A percentile compares a stretch with the other conserved stretches of the same genome.
phyloP scores from a whole-genome alignment of 176 grass and related monocot species.

The Musa schizocarpa region DNA sequence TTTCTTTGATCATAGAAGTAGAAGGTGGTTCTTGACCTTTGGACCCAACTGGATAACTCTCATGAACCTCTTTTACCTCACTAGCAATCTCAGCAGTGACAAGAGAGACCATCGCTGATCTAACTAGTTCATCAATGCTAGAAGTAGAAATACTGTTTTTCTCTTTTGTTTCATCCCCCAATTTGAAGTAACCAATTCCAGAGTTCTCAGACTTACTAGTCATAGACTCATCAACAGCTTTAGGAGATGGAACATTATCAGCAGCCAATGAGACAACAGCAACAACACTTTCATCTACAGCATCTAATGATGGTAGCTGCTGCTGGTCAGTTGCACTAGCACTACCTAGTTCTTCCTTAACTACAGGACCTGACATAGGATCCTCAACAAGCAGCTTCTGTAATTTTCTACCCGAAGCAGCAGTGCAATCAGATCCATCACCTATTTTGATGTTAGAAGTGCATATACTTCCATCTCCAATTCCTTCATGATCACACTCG shows the following conservation, averaged over 20 bases:
- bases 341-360: slow-evolving; percentile 23
- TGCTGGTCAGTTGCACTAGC: slow-evolving; percentile 24
- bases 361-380: slow-evolving; percentile 10
- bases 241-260: neutral
- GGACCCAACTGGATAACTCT: slow-evolving; percentile 29
- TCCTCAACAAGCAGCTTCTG: slow-evolving; percentile 17
- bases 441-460: slow-evolving; percentile 16
- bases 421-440: slow-evolving; percentile 1
- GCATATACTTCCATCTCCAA: slow-evolving; percentile 28
- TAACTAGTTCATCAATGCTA: slow-evolving; percentile 18
- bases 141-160: slow-evolving; percentile 16
- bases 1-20: slow-evolving; percentile 10
- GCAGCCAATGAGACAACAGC: neutral
- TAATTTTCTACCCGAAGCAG: slow-evolving; percentile 15
- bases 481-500: slow-evolving; percentile 27
- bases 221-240: slow-evolving; percentile 2
- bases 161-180: slow-evolving; percentile 27
- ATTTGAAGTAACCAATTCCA: slow-evolving; percentile 14
- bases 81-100: slow-evolving; percentile 17
- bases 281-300: slow-evolving; percentile 20
- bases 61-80: slow-evolving; percentile 29
- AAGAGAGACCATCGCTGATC: slow-evolving; percentile 15
- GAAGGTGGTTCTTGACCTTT: slow-evolving; percentile 23
- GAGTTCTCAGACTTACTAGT: neutral
- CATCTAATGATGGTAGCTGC: slow-evolving; percentile 12